Percentiles rank a stretch among this genome's conserved stretches.
Evolutionary conservation across 1,139 yeast species (phyloP).

Genomic region (Kluyveromyces sp.): DNA sequence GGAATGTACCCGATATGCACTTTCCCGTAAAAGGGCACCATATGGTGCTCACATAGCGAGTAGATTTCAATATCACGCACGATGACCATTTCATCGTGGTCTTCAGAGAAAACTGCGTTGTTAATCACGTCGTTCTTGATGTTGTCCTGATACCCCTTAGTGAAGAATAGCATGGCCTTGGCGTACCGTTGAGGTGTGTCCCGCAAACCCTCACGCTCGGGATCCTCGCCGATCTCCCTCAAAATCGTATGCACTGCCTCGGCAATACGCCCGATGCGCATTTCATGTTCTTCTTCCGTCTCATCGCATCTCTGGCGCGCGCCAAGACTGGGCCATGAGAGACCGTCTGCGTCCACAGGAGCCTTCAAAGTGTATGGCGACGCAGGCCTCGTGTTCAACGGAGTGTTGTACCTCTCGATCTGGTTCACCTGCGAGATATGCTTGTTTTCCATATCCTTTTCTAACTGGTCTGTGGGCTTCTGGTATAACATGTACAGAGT

Average conservation of each 20-base stretch:
- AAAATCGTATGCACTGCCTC: slow-evolving; percentile 78
- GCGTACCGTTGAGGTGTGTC: slow-evolving; percentile 97
- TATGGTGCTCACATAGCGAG: slow-evolving; percentile 93
- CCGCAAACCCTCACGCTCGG: slow-evolving; percentile 75
- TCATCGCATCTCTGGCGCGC: slow-evolving; percentile 69
- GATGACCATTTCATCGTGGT: slow-evolving; percentile 98
- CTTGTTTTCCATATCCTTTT: slow-evolving; percentile 10
- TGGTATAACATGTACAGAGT: not conserved
- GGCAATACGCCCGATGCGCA: slow-evolving; percentile 69
- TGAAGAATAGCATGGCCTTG: slow-evolving; percentile 88
- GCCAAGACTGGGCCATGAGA: slow-evolving; percentile 93
- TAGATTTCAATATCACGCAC: slow-evolving; percentile 90
- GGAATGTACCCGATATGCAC: slow-evolving; percentile 97
- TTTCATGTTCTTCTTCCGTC: slow-evolving; percentile 51
- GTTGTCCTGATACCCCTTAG: slow-evolving; percentile 94
- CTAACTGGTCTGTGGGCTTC: not conserved
- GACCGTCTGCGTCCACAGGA: slow-evolving; percentile 83
- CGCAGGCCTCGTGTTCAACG: slow-evolving; percentile 70
- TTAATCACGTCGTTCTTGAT: slow-evolving; percentile 78
- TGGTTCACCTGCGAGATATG: slow-evolving; percentile 3
- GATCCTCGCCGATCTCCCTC: slow-evolving; percentile 87
- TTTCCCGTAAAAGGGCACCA: slow-evolving; percentile 95
- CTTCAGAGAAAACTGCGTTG: slow-evolving; percentile 93
- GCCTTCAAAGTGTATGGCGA: slow-evolving; percentile 79
- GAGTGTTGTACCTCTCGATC: slow-evolving; percentile 28